These are phyloP conservation scores for Trifolium fragiferum DNA, from an alignment of 306 rosid species.

Conservation along the genomic window DNA sequence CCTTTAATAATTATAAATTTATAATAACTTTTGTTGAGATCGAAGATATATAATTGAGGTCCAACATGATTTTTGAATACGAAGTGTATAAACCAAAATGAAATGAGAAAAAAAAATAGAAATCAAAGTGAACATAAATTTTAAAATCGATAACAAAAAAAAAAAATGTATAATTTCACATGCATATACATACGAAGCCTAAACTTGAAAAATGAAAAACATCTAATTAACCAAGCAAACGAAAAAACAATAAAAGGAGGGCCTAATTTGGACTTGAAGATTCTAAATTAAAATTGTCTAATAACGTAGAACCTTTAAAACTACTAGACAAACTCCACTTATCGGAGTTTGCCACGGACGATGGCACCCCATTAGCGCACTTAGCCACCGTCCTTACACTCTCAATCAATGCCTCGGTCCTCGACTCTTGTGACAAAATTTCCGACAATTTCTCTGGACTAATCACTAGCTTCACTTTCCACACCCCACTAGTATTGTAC, in stretches of 20 bases:
- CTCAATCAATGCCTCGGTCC: conserved; percentile 79
- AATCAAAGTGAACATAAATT: no score
- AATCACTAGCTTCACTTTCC: conserved; percentile 88
- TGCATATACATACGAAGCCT: background rate
- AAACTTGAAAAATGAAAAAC: background rate
- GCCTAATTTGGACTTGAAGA: background rate
- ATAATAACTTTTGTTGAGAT: no score
- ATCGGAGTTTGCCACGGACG: conserved; percentile 61
- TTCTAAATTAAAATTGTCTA: conserved; percentile 37
- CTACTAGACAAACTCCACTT: conserved; percentile 74
- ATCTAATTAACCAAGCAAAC: background rate
- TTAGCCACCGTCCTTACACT: conserved; percentile 83
- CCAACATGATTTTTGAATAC: no score
- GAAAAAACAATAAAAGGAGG: background rate
- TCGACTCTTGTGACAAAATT: conserved; percentile 68
- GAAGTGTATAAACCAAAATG: no score
- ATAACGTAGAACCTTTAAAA: conserved; percentile 52
- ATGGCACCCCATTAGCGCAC: conserved; percentile 59
- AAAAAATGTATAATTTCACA: background rate
- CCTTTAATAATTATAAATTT: no score
- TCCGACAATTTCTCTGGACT: conserved; percentile 75
- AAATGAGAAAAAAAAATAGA: no score
- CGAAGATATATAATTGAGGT: no score
- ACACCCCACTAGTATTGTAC: conserved; percentile 65
- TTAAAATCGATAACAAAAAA: no score